A percentile compares a stretch with the other conserved stretches of the same genome.
Evolutionary conservation across 768 basidiomycete species (phyloP).

Genomic region (Tricholoma furcatifolium): DNA sequence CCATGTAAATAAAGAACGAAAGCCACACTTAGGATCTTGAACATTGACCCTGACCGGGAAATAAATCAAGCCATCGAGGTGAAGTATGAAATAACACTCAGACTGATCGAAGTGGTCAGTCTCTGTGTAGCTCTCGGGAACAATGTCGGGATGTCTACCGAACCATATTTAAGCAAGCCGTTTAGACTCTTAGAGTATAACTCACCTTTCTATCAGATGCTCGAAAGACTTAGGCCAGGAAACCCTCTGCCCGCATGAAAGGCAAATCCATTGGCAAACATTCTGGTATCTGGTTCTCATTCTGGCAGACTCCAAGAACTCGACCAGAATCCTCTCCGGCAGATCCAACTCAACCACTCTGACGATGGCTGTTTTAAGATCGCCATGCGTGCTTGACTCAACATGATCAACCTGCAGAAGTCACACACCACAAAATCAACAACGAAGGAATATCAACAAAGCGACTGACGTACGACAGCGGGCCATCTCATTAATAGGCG

Average conservation of each 20-base stretch:
- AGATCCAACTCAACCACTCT: background rate
- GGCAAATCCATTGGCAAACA: constrained; percentile 6
- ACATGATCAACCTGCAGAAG: background rate
- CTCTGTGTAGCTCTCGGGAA: constrained; percentile 1
- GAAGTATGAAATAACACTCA: constrained; percentile 3
- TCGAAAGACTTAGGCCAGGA: constrained; percentile 2
- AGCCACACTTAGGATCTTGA: background rate
- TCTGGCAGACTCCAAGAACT: constrained; percentile 3
- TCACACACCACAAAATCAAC: too few species aligned
- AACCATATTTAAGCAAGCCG: background rate
- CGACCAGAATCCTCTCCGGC: background rate
- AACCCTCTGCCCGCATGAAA: constrained; percentile 4
- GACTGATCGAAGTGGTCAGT: background rate
- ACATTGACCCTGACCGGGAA: constrained; percentile 5
- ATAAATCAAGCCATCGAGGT: background rate
- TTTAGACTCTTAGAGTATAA: background rate
- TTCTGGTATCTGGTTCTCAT: constrained; percentile 5
- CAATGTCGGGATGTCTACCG: constrained; percentile 1
- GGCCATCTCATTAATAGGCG: constrained; percentile 17
- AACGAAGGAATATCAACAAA: background rate
- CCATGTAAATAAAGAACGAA: constrained; percentile 3
- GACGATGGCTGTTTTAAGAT: background rate
- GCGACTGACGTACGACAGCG: constrained; percentile 1
- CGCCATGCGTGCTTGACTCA: background rate
- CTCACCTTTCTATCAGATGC: constrained; percentile 4